A percentile compares a stretch with the other conserved stretches of the same genome.
Conservation (phyloP, 805 yeast genomes). For the Teunomyces panamensis region DNA sequence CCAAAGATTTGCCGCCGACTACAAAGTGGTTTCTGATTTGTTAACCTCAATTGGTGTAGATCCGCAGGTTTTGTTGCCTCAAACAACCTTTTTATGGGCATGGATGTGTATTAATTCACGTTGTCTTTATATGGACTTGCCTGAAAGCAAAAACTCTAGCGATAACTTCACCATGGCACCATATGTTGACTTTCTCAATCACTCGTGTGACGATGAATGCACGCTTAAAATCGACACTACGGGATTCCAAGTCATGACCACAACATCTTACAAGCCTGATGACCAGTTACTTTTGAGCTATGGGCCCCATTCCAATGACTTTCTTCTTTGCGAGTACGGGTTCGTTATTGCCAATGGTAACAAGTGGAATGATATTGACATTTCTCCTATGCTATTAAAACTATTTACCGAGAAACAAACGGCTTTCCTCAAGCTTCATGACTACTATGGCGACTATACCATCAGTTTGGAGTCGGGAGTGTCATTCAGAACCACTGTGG, state of each 20-base stretch:
- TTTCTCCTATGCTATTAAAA: slow-evolving; percentile 43
- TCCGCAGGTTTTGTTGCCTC: not conserved
- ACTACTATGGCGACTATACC: slow-evolving; percentile 76
- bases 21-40: slow-evolving; percentile 27
- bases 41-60: slow-evolving; percentile 12
- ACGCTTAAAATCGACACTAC: slow-evolving; percentile 40
- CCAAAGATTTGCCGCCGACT: slow-evolving; percentile 46
- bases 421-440: slow-evolving; percentile 46
- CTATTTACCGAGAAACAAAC: slow-evolving; percentile 36
- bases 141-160: slow-evolving; percentile 46
- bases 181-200: slow-evolving; percentile 84
- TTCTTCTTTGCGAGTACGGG: slow-evolving; percentile 83
- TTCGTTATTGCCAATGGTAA: slow-evolving; percentile 55
- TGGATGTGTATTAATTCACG: slow-evolving; percentile 92
- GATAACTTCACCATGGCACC: slow-evolving; percentile 92
- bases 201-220: slow-evolving; percentile 54
- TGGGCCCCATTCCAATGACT: slow-evolving; percentile 87
- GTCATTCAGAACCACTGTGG: slow-evolving; percentile 76
- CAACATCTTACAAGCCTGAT: slow-evolving; percentile 23
- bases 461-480: slow-evolving; percentile 46
- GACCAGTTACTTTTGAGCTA: slow-evolving; percentile 73
- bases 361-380: slow-evolving; percentile 68
- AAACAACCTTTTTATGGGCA: slow-evolving; percentile 51
- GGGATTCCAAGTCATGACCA: slow-evolving; percentile 53
- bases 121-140: slow-evolving; percentile 75